Conservation (phyloP, 2,329 filamentous ascomycete species). For the Lachnellula cervina region DNA sequence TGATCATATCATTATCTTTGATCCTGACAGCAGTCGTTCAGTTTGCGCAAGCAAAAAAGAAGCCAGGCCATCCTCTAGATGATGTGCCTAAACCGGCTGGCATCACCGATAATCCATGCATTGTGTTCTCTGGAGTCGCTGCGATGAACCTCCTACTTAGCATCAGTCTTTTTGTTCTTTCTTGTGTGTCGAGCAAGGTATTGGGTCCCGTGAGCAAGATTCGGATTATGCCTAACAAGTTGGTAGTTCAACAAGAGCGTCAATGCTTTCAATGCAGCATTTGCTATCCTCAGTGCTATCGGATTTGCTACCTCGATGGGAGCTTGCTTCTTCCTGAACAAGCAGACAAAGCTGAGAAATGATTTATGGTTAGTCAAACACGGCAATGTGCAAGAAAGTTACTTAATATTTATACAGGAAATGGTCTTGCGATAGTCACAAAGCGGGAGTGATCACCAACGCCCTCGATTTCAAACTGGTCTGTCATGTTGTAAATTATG, state of each 20-base stretch:
- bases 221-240: conserved; percentile 10
- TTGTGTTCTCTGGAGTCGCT: conserved; percentile 11
- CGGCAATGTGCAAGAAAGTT: neutral
- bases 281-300: conserved; percentile 14
- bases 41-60: conserved; percentile 13
- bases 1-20: conserved; percentile 15
- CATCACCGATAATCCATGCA: conserved; percentile 18
- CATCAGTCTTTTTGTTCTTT: conserved; percentile 9
- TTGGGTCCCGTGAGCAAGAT: neutral
- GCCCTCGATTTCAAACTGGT: conserved; percentile 17
- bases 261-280: conserved; percentile 15
- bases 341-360: conserved; percentile 6
- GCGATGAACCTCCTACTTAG: conserved; percentile 16
- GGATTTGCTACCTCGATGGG: conserved; percentile 19
- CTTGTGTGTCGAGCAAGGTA: conserved; percentile 18
- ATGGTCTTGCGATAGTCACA: conserved; percentile 20
- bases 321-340: conserved; percentile 16
- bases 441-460: conserved; percentile 12
- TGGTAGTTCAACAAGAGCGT: conserved; percentile 16
- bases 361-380: conserved; percentile 15
- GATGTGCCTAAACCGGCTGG: conserved; percentile 4
- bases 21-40: conserved; percentile 16
- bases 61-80: conserved; percentile 9
- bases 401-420: conserved; percentile 8
- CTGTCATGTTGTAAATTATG: conserved; percentile 15